Evolutionary conservation across 1,139 yeast species (phyloP), one percentile per base, ranked within the genome.

Genomic region (Taphrina confusa): DNA sequence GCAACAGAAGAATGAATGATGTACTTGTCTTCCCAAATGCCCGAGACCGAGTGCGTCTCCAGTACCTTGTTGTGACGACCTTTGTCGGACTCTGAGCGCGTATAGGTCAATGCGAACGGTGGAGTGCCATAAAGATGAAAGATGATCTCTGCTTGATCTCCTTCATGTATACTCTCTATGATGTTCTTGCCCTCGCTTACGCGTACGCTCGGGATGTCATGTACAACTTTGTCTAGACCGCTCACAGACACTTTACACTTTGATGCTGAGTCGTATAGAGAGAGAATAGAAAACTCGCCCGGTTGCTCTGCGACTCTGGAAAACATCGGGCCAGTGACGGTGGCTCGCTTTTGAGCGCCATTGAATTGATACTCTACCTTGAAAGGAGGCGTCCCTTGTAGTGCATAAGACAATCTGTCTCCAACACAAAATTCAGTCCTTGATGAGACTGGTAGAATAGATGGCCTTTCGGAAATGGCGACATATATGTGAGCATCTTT

Each of bases 191-290:
- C 95, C 67, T 85, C 87, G 49, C 85, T 82, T 14, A 91, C 83
- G 65, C 85, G 90, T n/a, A 91, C 97, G 0, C 95, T 84, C 9
- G 99, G 99, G 39, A 91, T 78, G 31, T 86, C 89, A 68, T 88
- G 91, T 14, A 92, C 80, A 4, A 72, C 70, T 8, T 87, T 77
- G 5, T 68, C 73, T 63, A 86, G 73, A 23, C 65, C 68, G 63
- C 73, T 78, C 67, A 84, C 82, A 63, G 81, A 78, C 2, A 85
- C 90, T 46, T 79, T 69, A 73, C 98, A 92, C 62, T 81, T 81
- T 23, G 88, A 82, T 0, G 90, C 83, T 0, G 91, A 82, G 69
- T 92, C 98, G 55, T 82, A 80, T 4, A 92, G 72, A 0, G 91
- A 83, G 22, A 78, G 71, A n/a, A 94, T 81, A 0, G 82, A 75